These are phyloP conservation scores for Penicillium sp. DNA, from an alignment of 2,329 filamentous ascomycete species.

Conservation along the genomic window DNA sequence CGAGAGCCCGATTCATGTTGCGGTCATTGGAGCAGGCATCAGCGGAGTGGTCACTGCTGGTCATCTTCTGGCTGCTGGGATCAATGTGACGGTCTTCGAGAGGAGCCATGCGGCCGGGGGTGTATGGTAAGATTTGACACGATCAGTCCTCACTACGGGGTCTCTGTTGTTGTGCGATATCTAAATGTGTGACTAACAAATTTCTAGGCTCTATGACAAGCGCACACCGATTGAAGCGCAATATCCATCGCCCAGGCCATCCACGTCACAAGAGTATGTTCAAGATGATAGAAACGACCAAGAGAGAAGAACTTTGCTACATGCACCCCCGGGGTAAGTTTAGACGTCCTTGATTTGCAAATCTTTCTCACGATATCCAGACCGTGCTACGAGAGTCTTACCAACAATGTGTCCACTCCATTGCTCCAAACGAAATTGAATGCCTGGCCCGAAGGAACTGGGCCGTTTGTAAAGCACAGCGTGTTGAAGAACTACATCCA, in stretches of 20 bases:
- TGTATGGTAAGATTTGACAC: conserved; percentile 50
- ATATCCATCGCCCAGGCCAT: conserved; percentile 47
- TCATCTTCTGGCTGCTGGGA: conserved; percentile 48
- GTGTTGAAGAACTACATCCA: conserved; percentile 64
- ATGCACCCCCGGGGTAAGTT: conserved; percentile 54
- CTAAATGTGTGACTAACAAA: too few relatives aligned
- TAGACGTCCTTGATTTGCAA: too few relatives aligned
- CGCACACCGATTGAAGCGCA: conserved; percentile 50
- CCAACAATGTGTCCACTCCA: conserved; percentile 57
- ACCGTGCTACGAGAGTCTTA: conserved; percentile 56
- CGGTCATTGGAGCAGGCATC: conserved; percentile 56
- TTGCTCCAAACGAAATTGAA: conserved; percentile 53
- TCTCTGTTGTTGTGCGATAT: not conserved
- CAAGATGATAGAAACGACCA: conserved; percentile 19
- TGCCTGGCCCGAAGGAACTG: conserved; percentile 61
- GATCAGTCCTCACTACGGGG: not conserved
- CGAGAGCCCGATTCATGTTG: conserved; percentile 33
- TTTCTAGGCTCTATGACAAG: conserved; percentile 53
- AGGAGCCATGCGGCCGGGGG: conserved; percentile 56
- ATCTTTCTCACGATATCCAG: conserved; percentile 28
- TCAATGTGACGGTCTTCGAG: conserved; percentile 59
- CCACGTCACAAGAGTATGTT: conserved; percentile 32
- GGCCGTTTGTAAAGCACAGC: conserved; percentile 60
- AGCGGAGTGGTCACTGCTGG: conserved; percentile 52
- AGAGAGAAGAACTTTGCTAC: conserved; percentile 22